Conservation (phyloP, 139 green algal genomes). For the Chlamydomonas schloesseri region DNA sequence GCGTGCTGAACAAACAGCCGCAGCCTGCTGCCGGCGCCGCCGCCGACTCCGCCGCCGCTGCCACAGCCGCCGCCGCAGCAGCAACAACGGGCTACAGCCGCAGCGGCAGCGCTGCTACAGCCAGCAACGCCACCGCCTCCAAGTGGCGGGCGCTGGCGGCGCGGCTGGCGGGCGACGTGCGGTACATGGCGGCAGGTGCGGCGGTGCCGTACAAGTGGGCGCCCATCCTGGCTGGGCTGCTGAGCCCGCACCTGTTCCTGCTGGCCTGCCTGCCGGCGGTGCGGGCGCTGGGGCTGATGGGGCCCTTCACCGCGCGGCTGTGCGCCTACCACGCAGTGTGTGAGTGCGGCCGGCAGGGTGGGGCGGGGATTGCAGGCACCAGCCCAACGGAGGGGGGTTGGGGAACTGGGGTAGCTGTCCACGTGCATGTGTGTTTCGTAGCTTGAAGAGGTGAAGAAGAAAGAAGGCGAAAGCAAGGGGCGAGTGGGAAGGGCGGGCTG, state of each 20-base stretch:
- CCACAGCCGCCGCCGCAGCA: not conserved
- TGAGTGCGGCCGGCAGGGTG: not conserved
- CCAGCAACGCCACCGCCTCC: no score
- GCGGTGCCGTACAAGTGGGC: slow-evolving; percentile 39
- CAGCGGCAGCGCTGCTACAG: no score
- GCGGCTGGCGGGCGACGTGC: slow-evolving; percentile 3
- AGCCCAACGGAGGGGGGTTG: no score
- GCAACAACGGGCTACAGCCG: not conserved
- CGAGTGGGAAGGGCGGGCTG: no score
- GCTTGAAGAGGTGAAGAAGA: no score
- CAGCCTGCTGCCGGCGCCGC: no score
- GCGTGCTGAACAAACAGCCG: not conserved
- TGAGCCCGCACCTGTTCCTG: slow-evolving; percentile 37
- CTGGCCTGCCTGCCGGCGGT: slow-evolving; percentile 29
- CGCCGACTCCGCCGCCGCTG: no score
- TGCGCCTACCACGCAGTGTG: slow-evolving; percentile 32
- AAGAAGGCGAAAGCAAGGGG: no score
- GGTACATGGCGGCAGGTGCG: slow-evolving; percentile 11
- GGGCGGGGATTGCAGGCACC: no score
- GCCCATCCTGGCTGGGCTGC: slow-evolving; percentile 28
- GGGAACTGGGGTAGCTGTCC: no score
- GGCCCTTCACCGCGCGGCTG: slow-evolving; percentile 7
- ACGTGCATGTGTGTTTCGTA: no score
- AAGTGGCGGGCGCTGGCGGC: not conserved
- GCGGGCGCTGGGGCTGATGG: slow-evolving; percentile 23